Conservation (phyloP, 495 filamentous ascomycete species). For the Penicillium argentinense region DNA sequence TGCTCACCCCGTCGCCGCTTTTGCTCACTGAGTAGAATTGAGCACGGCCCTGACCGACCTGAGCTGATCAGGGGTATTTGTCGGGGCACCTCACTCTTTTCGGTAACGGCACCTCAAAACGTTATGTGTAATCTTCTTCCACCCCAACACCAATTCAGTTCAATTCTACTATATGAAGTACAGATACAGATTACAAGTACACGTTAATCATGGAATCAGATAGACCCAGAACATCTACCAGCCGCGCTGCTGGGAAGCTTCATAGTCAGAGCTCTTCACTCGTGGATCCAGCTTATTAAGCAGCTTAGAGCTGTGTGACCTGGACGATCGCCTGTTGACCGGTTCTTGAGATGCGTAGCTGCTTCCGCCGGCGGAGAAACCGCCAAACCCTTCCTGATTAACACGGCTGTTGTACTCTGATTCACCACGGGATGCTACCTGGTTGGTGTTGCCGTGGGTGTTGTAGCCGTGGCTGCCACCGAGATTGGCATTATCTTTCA, state of each 20-base stretch:
- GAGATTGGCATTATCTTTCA: constrained; percentile 3
- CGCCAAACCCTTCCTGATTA: constrained; percentile 24
- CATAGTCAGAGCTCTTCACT: constrained; percentile 20
- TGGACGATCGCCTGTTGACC: constrained; percentile 24
- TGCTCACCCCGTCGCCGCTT: no score
- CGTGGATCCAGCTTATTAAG: constrained; percentile 51
- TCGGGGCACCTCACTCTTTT: no score
- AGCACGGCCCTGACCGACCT: no score
- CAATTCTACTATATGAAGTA: no score
- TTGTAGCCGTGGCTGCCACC: constrained; percentile 6
- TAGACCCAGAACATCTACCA: background rate
- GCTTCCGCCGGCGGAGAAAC: constrained; percentile 30
- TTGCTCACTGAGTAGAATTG: no score
- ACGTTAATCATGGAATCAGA: no score
- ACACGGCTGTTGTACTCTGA: constrained; percentile 38
- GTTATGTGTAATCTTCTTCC: no score
- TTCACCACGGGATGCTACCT: constrained; percentile 39
- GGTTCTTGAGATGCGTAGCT: constrained; percentile 27
- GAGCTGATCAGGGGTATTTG: no score
- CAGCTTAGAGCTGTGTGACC: constrained; percentile 41
- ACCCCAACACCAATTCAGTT: no score
- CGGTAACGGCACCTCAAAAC: no score
- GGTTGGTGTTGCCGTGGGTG: constrained; percentile 26
- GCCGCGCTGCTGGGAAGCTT: constrained; percentile 12
- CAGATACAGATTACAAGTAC: no score